phyloP scores from a whole-genome alignment of 192 early-diverging fungal species.

The Diversispora epigaea region DNA sequence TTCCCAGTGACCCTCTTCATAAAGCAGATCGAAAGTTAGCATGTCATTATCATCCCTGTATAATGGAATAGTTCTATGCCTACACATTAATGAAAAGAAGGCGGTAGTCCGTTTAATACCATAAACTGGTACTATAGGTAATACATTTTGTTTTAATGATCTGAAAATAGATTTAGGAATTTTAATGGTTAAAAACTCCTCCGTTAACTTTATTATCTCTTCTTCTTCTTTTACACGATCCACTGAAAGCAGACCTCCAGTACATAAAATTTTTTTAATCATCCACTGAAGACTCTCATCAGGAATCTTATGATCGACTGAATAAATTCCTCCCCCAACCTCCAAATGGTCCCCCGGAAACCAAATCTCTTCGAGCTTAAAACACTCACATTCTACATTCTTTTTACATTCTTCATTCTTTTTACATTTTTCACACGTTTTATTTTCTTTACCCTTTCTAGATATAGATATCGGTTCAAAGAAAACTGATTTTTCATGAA shows the following conservation, averaged over 20 bases:
- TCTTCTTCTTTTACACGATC: too few relatives aligned
- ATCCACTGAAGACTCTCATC: background rate
- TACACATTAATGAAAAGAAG: background rate
- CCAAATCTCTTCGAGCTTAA: background rate
- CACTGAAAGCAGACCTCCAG: background rate
- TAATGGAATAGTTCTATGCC: background rate
- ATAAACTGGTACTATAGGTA: background rate
- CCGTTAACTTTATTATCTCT: too few relatives aligned
- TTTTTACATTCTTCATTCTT: too few relatives aligned
- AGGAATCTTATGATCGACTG: background rate
- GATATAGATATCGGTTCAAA: background rate
- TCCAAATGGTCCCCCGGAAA: background rate
- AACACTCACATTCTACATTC: too few relatives aligned
- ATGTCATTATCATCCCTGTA: background rate
- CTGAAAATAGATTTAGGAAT: too few relatives aligned
- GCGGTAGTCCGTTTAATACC: background rate
- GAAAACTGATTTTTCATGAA: background rate
- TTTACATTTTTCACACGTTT: too few relatives aligned
- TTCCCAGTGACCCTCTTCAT: too few relatives aligned
- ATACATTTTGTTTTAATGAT: too few relatives aligned
- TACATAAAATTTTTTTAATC: background rate
- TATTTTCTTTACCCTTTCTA: too few relatives aligned
- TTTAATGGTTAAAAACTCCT: too few relatives aligned
- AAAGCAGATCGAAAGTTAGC: background rate
- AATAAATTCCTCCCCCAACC: background rate